Evolutionary conservation across 352 stramenopile genomes (phyloP), one percentile per base, ranked within the genome.

Genomic region (Phytophthora colocasiae): DNA sequence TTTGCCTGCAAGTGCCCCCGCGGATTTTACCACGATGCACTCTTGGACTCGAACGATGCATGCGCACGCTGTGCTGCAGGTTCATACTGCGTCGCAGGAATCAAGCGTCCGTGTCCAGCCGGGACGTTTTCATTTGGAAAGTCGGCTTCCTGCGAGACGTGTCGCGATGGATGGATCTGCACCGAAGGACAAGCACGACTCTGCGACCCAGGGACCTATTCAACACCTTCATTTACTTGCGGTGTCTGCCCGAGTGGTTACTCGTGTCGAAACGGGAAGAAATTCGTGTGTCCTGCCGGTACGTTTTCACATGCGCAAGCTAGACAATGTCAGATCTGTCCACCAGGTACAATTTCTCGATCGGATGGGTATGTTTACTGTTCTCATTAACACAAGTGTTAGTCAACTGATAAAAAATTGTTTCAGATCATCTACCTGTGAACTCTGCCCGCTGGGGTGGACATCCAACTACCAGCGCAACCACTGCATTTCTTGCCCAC

Each of bases 141-240:
- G 58, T 62, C 78, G 26, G 59, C 75, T 11, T 66, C 61, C 19
- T 91, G 82, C 38, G 80, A 91, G 29, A 43, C 41, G 0, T 91
- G 82, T 56, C 82, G 82, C 3, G 72, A 87, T 15, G 82, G 80
- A 3, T 89, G 80, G 80, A 87, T 91, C 55, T 91, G 82, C 56
- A 56, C 87, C 9, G 68, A 77, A 39, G 82, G 82, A 26, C 66
- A 84, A 39, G 80, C 76, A 50, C 63, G 71, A 24, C 60, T 91
- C 6, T 91, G 82, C 31, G 65, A 83, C 4, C 68, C 80, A 19
- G 82, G 82, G n/a, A 89, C 80, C 8, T 91, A 75, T 49, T 76
- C 75, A 2, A 78, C 78, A 0, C 50, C 68, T 10, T 61, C 63
- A 22, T 77, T 67, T 9, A 71, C 69, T 5, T 91, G 82, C 26